Percentiles rank a stretch among this genome's conserved stretches.
phyloP scores from a whole-genome alignment of 805 yeast genomes.

The Phaffomyces opuntiae region DNA sequence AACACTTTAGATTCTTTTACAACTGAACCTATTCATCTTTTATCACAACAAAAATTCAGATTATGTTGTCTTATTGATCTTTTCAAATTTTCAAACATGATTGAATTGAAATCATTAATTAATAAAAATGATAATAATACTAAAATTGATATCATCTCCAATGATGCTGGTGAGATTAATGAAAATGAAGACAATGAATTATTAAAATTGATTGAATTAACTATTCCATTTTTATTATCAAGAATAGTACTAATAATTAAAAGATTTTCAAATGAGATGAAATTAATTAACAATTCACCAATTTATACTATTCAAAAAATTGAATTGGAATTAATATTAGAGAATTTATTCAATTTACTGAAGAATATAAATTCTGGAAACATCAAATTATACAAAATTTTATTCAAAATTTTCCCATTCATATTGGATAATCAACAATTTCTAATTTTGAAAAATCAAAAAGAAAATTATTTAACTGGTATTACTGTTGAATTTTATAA shows the following conservation, averaged over 20 bases:
- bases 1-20: slow-evolving; percentile 42
- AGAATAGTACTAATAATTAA: slow-evolving; percentile 57
- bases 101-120: background rate
- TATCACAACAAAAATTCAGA: slow-evolving; percentile 43
- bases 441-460: slow-evolving; percentile 9
- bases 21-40: slow-evolving; percentile 40
- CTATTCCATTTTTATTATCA: slow-evolving; percentile 44
- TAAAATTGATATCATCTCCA: no score
- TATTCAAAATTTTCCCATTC: slow-evolving; percentile 18
- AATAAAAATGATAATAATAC: no score
- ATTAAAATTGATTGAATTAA: slow-evolving; percentile 17
- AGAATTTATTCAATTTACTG: slow-evolving; percentile 34
- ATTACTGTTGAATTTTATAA: slow-evolving; percentile 21
- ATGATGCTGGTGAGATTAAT: no score
- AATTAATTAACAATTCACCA: slow-evolving; percentile 55
- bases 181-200: background rate
- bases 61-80: slow-evolving; percentile 50
- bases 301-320: slow-evolving; percentile 54
- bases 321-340: slow-evolving; percentile 47
- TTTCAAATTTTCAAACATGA: slow-evolving; percentile 26
- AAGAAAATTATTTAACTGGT: slow-evolving; percentile 9
- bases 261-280: slow-evolving; percentile 57
- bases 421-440: slow-evolving; percentile 19
- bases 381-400: slow-evolving; percentile 2
- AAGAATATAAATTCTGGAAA: slow-evolving; percentile 1